phyloP scores from a whole-genome alignment of 164 flowering plant species.

The Magnolia officinalis region DNA sequence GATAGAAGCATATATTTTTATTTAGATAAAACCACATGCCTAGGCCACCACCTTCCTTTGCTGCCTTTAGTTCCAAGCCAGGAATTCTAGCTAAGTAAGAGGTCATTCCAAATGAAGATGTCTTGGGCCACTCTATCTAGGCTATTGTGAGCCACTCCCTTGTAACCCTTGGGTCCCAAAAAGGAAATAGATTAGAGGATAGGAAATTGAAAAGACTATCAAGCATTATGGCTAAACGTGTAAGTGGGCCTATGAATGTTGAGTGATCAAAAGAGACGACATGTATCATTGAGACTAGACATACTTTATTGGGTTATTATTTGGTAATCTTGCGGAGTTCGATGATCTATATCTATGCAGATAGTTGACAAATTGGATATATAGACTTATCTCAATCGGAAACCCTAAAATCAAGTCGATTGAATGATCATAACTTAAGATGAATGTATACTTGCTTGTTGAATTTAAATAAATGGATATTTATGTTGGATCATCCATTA shows the following conservation, averaged over 20 bases:
- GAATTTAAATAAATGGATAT: too few relatives aligned
- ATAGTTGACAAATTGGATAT: too few relatives aligned
- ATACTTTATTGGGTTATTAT: background rate
- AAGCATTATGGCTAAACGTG: constrained; percentile 36
- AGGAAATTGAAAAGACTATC: constrained; percentile 6
- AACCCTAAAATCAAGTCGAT: too few relatives aligned
- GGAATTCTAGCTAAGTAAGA: constrained; percentile 26
- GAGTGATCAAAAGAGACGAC: constrained; percentile 17
- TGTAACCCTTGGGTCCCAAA: constrained; percentile 10
- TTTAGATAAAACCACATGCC: constrained; percentile 1
- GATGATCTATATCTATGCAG: too few relatives aligned
- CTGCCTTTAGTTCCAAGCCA: constrained; percentile 41
- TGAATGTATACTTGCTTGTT: too few relatives aligned
- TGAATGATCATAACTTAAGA: too few relatives aligned
- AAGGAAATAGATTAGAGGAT: constrained; percentile 5
- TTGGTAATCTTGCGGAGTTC: too few relatives aligned
- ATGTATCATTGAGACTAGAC: constrained; percentile 31
- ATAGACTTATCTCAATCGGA: too few relatives aligned
- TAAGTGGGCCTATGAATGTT: constrained; percentile 29
- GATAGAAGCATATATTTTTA: constrained; percentile 23
- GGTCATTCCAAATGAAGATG: background rate
- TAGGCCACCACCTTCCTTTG: constrained; percentile 20
- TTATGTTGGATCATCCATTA: too few relatives aligned
- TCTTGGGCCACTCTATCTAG: constrained; percentile 6
- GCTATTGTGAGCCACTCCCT: constrained; percentile 27